Evolutionary conservation across 2,329 filamentous ascomycete genomes (phyloP), one percentile per base, ranked within the genome.

Genomic region (Thelonectria rubi): DNA sequence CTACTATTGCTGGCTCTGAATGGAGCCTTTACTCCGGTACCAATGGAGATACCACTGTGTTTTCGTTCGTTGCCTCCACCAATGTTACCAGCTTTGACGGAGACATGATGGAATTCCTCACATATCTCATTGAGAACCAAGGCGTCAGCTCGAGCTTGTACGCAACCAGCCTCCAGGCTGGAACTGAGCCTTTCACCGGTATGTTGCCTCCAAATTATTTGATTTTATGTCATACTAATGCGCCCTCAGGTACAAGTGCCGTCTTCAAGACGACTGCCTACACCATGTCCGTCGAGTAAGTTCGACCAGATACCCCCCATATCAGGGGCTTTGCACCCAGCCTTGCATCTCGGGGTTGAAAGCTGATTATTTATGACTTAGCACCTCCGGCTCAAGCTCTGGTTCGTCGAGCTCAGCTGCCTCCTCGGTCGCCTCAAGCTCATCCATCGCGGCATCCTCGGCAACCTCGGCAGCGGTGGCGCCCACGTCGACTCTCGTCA

Each of bases 11-110:
- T 39, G 85, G 84, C 46, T 73, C 76, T 24, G 75, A 70, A 21
- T 90, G 83, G 81, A 81, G 84, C 55, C 76, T 90, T 49, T 89
- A 82, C 76, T 79, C 79, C 58, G 87, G 87, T 17, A 75, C 74
- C 24, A 88, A 89, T 67, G 83, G 84, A 42, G 71, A 74, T 56
- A 87, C 80, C 70, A 85, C 80, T 7, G 87, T 90, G 10, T 89
- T 82, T 77, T 85, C 82, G 68, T 90, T 76, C 58, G 73, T 77
- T 59, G 75, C 71, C 15, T 34, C 65, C 37, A 79, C 74, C 50
- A 72, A 81, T 30, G 75, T 83, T 21, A 79, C 76, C 17, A 79
- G 62, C 73, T 90, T 86, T 76, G 80, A 74, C 45, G 86, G 81
- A 32, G 85, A 90, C 70, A 68, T 89, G 65, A 79, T 79, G 68